Percentiles rank a stretch among this genome's conserved stretches.
Evolutionary conservation across 805 yeast species (phyloP).

Genomic region (Myxozyma vanderwaltii): DNA sequence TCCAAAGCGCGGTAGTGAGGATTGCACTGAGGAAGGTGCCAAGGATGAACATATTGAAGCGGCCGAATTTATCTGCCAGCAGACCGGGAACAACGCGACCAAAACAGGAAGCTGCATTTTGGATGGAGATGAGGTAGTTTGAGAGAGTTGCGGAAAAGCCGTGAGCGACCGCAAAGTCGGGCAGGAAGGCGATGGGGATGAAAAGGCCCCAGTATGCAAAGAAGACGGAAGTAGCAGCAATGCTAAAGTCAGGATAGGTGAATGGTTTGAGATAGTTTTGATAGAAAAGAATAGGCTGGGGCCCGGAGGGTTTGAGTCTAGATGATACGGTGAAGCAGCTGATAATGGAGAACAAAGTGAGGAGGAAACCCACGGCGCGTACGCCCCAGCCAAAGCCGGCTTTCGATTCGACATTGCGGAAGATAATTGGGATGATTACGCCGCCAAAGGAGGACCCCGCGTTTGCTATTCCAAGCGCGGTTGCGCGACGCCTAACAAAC

Average conservation of each 20-base stretch:
- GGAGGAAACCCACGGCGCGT: conserved; percentile 52
- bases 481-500: conserved; percentile 49
- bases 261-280: conserved; percentile 35
- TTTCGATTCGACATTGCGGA: conserved; percentile 45
- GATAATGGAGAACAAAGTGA: conserved; percentile 39
- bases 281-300: conserved; percentile 19
- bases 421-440: conserved; percentile 51
- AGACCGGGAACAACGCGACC: conserved; percentile 56
- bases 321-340: conserved; percentile 37
- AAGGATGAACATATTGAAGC: conserved; percentile 47
- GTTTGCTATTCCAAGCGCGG: conserved; percentile 52
- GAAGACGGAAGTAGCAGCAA: conserved; percentile 35
- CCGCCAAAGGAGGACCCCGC: conserved; percentile 59
- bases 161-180: conserved; percentile 37
- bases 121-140: conserved; percentile 41
- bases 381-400: conserved; percentile 60
- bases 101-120: conserved; percentile 45
- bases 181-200: conserved; percentile 41
- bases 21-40: conserved; percentile 37
- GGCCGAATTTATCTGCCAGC: conserved; percentile 53
- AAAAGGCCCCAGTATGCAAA: conserved; percentile 41
- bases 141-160: conserved; percentile 34
- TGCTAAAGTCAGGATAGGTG: conserved; percentile 35
- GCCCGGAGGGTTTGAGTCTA: conserved; percentile 34
- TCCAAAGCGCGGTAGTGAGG: conserved; percentile 43